Evolutionary conservation across 768 basidiomycete genomes (phyloP), one percentile per base, ranked within the genome.

Genomic region (Tephrocybe sp.): DNA sequence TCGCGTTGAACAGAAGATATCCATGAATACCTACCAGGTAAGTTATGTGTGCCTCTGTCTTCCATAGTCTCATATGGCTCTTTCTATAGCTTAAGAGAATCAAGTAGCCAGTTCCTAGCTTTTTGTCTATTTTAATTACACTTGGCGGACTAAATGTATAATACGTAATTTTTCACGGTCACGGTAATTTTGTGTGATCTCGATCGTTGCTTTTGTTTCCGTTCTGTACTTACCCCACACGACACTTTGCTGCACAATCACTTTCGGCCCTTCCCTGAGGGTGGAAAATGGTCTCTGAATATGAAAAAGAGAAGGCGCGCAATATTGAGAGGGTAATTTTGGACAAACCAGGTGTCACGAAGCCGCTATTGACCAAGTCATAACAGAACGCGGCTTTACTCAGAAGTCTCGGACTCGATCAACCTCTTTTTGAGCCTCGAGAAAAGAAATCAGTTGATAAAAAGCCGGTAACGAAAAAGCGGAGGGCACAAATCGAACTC

Each of bases 21-120:
- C 81, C 74, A 78, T 76, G 69, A 93, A 91, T 68, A 97, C 93
- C 2, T 83, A 91, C 64, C 81, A 82, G 62, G 87, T 97, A 61
- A 33, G 78, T 75, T n/a, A 2, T 22, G 0, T 32, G 39, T 8
- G 11, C 19, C 49, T 10, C 23, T 4, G 13, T 30, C 31, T 43
- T 34, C 19, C 22, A 22, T 40, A n/a, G 41, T 41, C 34, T 30
- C 54, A 55, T n/a, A 56, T 39, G n/a, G 11, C 22, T 39, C 30
- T 17, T 39, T 23, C 57, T 60, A 33, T 52, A 85, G 84, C 79
- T 84, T 67, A 85, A 82, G 68, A 77, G 64, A 57, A 80, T 85
- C 62, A 80, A 80, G 65, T 85, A 69, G 34, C 5, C 8, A n/a
- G 13, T 7, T 32, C 12, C 39, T n/a, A n/a, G n/a, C n/a, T n/a